A percentile compares a stretch with the other conserved stretches of the same genome.
Evolutionary conservation across 345 rosid species (phyloP).

Genomic region (Geranium brycei): DNA sequence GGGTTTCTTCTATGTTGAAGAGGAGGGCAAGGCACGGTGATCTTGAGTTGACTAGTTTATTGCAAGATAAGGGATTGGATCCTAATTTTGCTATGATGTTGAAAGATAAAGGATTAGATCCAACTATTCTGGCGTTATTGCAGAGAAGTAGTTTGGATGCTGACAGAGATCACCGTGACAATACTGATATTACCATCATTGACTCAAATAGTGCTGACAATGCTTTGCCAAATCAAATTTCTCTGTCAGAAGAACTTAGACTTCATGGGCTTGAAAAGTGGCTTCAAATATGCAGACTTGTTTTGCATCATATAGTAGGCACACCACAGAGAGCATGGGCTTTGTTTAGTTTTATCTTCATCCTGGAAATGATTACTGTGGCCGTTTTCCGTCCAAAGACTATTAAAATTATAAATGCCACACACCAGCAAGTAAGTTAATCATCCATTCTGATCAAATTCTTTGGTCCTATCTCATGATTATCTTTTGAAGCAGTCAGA

Average conservation of each 20-base stretch:
- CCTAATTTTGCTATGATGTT: constrained; percentile 99
- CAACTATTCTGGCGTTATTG: constrained; percentile 83
- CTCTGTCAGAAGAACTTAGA: constrained; percentile 90
- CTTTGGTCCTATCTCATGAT: not conserved
- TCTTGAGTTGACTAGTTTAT: constrained; percentile 63
- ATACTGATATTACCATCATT: constrained; percentile 41
- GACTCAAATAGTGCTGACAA: constrained; percentile 83
- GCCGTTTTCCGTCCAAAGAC: constrained; percentile 87
- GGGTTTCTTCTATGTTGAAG: constrained; percentile 76
- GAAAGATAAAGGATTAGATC: constrained; percentile 93
- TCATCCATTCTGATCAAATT: not conserved
- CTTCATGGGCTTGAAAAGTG: constrained; percentile 92
- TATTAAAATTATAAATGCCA: constrained; percentile 58
- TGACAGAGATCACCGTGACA: constrained; percentile 93
- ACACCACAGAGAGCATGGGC: constrained; percentile 99
- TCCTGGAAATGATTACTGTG: constrained; percentile 69
- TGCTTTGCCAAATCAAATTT: constrained; percentile 67
- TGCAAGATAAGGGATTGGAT: constrained; percentile 96
- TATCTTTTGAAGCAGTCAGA: not conserved
- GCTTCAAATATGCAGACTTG: constrained; percentile 76
- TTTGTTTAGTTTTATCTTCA: constrained; percentile 84
- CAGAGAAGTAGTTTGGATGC: constrained; percentile 99
- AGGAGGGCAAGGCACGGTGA: constrained; percentile 76
- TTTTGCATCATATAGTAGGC: constrained; percentile 83
- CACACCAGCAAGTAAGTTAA: constrained; percentile 78